Evolutionary conservation across 495 filamentous ascomycete genomes (phyloP).

Genomic region (Penicillium mononematosum): DNA sequence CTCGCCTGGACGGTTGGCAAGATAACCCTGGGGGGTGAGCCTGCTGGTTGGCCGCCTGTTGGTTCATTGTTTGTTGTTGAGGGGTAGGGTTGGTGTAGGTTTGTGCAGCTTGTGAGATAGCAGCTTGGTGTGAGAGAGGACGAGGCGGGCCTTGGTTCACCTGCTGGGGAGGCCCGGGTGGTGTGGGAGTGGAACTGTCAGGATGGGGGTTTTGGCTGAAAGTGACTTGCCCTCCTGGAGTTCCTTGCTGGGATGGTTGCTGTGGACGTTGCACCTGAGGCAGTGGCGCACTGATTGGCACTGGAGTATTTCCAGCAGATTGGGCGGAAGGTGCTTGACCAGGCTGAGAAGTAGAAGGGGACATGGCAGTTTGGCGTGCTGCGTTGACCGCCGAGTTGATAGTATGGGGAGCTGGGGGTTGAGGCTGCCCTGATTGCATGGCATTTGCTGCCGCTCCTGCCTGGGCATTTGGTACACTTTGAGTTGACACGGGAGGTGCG

Average conservation of each 20-base stretch:
- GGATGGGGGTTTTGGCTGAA: constrained; percentile 37
- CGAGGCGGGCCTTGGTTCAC: constrained; percentile 52
- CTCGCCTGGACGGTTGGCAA: constrained; percentile 48
- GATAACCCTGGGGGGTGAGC: constrained; percentile 54
- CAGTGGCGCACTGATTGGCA: constrained; percentile 39
- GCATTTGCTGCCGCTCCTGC: constrained; percentile 25
- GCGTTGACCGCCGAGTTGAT: constrained; percentile 55
- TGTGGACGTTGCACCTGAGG: constrained; percentile 49
- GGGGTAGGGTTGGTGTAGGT: constrained; percentile 48
- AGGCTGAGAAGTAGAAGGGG: constrained; percentile 39
- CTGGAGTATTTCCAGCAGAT: constrained; percentile 42
- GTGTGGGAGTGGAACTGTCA: constrained; percentile 44
- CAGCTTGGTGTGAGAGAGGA: constrained; percentile 62
- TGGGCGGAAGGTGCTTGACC: constrained; percentile 41
- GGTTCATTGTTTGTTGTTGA: constrained; percentile 38
- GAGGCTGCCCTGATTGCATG: constrained; percentile 39
- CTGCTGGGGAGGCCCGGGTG: constrained; percentile 39
- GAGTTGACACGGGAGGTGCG: constrained; percentile 19
- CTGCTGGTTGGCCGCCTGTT: constrained; percentile 38
- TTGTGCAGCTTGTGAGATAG: constrained; percentile 58
- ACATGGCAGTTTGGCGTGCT: constrained; percentile 48
- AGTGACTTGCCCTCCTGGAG: constrained; percentile 39
- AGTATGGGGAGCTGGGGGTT: constrained; percentile 50
- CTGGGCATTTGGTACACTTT: constrained; percentile 24
- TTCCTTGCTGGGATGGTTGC: constrained; percentile 37